Percentiles rank a stretch among this genome's conserved stretches.
phyloP scores from a whole-genome alignment of 306 rosid species.

The Prunus fruticosa region DNA sequence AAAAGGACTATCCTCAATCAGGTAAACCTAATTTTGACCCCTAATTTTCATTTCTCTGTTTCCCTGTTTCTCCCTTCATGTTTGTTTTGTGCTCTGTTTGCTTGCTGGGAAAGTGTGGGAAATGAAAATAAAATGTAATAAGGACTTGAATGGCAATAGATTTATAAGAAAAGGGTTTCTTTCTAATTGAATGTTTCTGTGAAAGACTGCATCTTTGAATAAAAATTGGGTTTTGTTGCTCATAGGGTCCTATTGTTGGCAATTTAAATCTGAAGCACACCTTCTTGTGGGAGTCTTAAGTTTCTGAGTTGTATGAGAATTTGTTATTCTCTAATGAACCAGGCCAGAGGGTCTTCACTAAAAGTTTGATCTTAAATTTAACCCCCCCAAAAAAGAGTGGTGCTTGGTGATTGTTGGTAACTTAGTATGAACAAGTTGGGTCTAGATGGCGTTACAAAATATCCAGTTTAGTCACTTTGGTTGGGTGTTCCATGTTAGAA shows the following conservation, averaged over 20 bases:
- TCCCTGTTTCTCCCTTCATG: not conserved
- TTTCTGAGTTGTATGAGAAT: not conserved
- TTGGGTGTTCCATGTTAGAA: not conserved
- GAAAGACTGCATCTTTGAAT: not conserved
- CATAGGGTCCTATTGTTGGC: not conserved
- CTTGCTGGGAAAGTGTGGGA: not conserved
- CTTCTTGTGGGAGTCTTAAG: not conserved
- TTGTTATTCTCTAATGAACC: not conserved
- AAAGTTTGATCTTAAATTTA: not conserved
- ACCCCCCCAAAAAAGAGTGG: not conserved
- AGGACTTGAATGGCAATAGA: not conserved
- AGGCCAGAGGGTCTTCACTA: not conserved
- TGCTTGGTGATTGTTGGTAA: not conserved
- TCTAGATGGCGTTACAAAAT: not conserved
- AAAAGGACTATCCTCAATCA: not conserved
- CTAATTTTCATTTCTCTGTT: not conserved
- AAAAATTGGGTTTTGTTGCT: not conserved
- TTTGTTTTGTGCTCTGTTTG: not conserved
- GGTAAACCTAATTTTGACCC: slow-evolving; percentile 2
- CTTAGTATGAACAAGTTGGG: not conserved
- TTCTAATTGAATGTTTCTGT: not conserved
- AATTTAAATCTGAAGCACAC: not conserved
- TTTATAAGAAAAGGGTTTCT: not conserved
- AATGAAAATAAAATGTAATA: not conserved
- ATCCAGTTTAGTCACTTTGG: not conserved